Conservation (phyloP, 2,329 filamentous ascomycete species). For the Orbilia quercus region DNA sequence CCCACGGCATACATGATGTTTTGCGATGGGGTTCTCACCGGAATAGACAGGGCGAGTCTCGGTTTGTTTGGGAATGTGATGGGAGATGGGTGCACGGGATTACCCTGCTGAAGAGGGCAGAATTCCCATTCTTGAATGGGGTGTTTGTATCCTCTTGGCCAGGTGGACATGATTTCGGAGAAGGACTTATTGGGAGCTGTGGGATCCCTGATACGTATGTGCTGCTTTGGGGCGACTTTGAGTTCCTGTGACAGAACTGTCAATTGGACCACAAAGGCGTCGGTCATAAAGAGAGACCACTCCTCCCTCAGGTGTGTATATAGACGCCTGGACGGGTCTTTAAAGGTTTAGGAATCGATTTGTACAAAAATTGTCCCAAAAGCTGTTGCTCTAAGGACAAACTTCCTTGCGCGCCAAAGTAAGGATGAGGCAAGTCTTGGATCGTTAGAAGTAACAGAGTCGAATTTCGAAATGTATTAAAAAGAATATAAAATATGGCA, state of each 20-base stretch:
- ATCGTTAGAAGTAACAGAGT: too few relatives aligned
- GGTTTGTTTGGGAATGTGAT: conserved; percentile 1
- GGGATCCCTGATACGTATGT: not conserved
- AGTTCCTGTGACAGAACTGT: conserved; percentile 8
- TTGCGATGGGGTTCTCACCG: not conserved
- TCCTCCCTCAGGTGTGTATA: too few relatives aligned
- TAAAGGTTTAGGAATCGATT: too few relatives aligned
- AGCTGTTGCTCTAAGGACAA: too few relatives aligned
- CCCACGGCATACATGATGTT: not conserved
- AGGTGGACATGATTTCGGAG: conserved; percentile 27
- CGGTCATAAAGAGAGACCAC: conserved; percentile 13
- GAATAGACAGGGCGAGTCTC: not conserved
- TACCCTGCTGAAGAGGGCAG: conserved; percentile 40
- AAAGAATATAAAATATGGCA: not conserved
- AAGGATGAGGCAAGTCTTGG: too few relatives aligned
- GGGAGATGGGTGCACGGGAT: conserved; percentile 20
- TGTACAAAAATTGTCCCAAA: too few relatives aligned
- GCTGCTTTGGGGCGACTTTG: not conserved
- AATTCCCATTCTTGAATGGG: conserved; percentile 52
- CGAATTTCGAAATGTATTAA: not conserved
- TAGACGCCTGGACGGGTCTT: too few relatives aligned
- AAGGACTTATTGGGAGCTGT: not conserved
- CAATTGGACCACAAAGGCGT: conserved; percentile 23
- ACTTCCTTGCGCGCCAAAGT: too few relatives aligned
- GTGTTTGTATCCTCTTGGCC: conserved; percentile 45